These are phyloP conservation scores for Hypoxylon perforatum DNA, from an alignment of 495 filamentous ascomycete genomes.

Conservation along the genomic window DNA sequence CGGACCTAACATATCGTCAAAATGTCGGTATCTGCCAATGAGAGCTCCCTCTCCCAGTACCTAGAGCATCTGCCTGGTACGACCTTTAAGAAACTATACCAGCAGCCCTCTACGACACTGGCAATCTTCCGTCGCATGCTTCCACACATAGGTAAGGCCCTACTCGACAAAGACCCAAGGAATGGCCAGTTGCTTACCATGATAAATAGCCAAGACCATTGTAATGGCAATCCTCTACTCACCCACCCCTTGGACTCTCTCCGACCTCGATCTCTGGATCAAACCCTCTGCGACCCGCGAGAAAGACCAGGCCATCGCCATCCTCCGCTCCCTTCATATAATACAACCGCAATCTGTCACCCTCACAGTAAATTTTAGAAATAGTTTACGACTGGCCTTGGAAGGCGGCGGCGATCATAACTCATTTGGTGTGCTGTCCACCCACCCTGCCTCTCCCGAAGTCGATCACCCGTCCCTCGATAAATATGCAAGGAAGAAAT, in stretches of 20 bases:
- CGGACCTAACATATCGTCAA: constrained; percentile 32
- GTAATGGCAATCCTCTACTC: constrained; percentile 95
- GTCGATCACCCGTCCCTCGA: constrained; percentile 81
- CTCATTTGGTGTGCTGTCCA: constrained; percentile 88
- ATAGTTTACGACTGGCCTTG: constrained; percentile 82
- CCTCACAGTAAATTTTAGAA: constrained; percentile 79
- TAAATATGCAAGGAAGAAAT: constrained; percentile 84
- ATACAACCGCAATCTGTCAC: constrained; percentile 72
- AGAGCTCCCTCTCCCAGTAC: constrained; percentile 75
- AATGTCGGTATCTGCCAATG: constrained; percentile 72
- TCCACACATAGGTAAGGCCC: constrained; percentile 78
- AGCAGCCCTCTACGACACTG: constrained; percentile 92
- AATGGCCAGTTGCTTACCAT: constrained; percentile 17
- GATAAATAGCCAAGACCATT: constrained; percentile 82
- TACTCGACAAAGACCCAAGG: not conserved
- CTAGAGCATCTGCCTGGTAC: constrained; percentile 88
- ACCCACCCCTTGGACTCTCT: constrained; percentile 75
- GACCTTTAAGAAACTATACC: constrained; percentile 89
- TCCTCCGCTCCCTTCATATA: constrained; percentile 86
- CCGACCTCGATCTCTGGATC: constrained; percentile 87
- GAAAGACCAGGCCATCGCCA: constrained; percentile 81
- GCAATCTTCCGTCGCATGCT: constrained; percentile 98
- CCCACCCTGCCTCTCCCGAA: constrained; percentile 63
- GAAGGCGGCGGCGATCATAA: constrained; percentile 86
- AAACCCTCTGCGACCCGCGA: constrained; percentile 76